Base-by-base conservation (phyloP, 2,329 filamentous ascomycete species). In the Penicillium psychrosexuale region DNA sequence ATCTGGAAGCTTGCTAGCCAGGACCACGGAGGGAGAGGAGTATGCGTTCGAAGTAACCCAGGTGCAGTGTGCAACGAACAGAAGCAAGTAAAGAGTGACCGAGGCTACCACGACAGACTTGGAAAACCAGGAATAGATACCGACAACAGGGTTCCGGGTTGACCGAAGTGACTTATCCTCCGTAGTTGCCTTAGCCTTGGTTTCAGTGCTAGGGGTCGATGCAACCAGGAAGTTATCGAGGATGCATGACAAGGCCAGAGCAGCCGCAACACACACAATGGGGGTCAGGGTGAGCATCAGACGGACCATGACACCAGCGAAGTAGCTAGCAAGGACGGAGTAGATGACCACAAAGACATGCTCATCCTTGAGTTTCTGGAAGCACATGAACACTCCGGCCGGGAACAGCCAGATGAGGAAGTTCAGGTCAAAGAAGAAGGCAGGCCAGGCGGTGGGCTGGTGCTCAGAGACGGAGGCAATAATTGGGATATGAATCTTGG, bases 21-120 rank as follows among this genome's bases (percentile, higher is more conserved):
- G 80, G 30, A 99, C 94, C 48, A 99, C 94, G 0, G 94, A 99
- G 6, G 94, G 94, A 27, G 94, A 99, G 7, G 94, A 97, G 78
- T 99, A 99, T 24, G 94, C 95, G 70, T 97, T 97, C 6, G 94
- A 97, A 15, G 94, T 99, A 49, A 99, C 94, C 94, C 95, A 99
- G 11, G 94, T 99, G 78, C 94, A 99, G 80, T 99, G 94, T 49
- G 93, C 83, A 53, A 99, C 94, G 71, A 99, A 99, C 58, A 99
- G 82, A 58, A 97, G 76, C 7, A 99, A 84, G 72, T 96, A 99
- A 36, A 90, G 75, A 11, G 85, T 84, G 69, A 92, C 83, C 46
- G 85, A 83, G 40, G 80, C 84, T 27, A 90, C 85, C 36, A 97
- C 84, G n/a, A 89, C 77, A 11, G 83, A 73, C 80, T 96, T 97